These are phyloP conservation scores for Thelonectria rubi DNA, from an alignment of 2,329 filamentous ascomycete genomes.

Conservation along the genomic window DNA sequence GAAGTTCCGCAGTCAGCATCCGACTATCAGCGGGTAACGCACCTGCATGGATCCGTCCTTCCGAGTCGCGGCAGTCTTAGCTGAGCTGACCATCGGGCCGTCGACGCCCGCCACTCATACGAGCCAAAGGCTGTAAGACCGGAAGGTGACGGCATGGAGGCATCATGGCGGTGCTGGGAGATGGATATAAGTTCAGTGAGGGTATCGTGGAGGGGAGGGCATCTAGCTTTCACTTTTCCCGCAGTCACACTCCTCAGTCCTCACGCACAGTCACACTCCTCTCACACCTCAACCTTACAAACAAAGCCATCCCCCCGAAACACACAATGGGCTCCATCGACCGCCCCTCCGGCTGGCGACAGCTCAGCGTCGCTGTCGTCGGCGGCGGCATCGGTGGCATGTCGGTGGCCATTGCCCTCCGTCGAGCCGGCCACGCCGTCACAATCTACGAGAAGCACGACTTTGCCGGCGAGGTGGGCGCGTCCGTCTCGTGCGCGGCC, in stretches of 20 bases:
- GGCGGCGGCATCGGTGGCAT: constrained; percentile 61
- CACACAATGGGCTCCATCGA: constrained; percentile 40
- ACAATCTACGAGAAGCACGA: constrained; percentile 74
- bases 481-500: constrained; percentile 73
- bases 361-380: constrained; percentile 55
- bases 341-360: constrained; percentile 51
- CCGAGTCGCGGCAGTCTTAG: neutral
- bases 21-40: constrained; percentile 25
- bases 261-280: no score
- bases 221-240: no score
- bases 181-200: constrained; percentile 26
- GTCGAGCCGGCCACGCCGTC: constrained; percentile 57
- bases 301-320: neutral
- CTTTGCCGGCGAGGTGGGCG: constrained; percentile 74
- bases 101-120: neutral
- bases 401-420: constrained; percentile 56
- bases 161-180: constrained; percentile 13
- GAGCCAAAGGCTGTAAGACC: constrained; percentile 1
- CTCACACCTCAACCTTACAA: neutral
- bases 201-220: neutral
- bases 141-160: constrained; percentile 22
- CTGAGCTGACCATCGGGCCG: constrained; percentile 8
- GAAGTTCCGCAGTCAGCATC: constrained; percentile 24
- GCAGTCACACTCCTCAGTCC: no score
- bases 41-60: constrained; percentile 19